Evolutionary conservation across 306 rosid genomes (phyloP), one percentile per base, ranked within the genome.

Genomic region (Mimosa pudica): DNA sequence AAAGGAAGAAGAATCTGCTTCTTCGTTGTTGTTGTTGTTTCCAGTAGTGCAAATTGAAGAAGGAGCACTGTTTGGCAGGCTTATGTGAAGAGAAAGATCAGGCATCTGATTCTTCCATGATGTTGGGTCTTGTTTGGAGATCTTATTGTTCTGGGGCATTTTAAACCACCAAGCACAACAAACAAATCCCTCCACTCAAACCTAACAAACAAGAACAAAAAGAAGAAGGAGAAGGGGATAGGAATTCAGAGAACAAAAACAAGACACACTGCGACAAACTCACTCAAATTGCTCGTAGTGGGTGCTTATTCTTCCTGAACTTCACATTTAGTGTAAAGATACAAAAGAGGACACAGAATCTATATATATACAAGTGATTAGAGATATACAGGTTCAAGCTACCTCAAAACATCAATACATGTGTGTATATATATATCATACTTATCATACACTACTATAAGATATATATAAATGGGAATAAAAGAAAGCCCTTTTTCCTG

Each of bases 11-110:
- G 68, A 62, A 62, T 90, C 86, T 86, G 24, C 88, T 74, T 77
- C 88, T 42, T 68, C 73, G 69, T 60, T 55, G 30, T 60, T 54
- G 20, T 58, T 54, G 3, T 55, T 75, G 32, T 62, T 62, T 62
- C n/a, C 42, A 17, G 82, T 51, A 51, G 57, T 80, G 77, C 85
- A 85, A 52, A 79, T 84, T 73, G 92, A 89, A 66, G 91, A 82
- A 24, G 89, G 82, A 49, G 89, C 86, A 77, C 87, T 88, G 77
- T 84, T 89, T 11, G 98, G 97, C 47, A 87, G 93, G 81, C 91
- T 86, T 55, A 94, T 92, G 78, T 92, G 86, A 6, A 94, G 92
- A 10, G 97, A 92, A 60, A 94, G 98, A 88, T 94, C 97, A 75
- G 97, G 97, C 86, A 90, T 87, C 81, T 9, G 89, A 85, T 88